phyloP scores from a whole-genome alignment of 805 yeast species.

The Starmerella kuoi region DNA sequence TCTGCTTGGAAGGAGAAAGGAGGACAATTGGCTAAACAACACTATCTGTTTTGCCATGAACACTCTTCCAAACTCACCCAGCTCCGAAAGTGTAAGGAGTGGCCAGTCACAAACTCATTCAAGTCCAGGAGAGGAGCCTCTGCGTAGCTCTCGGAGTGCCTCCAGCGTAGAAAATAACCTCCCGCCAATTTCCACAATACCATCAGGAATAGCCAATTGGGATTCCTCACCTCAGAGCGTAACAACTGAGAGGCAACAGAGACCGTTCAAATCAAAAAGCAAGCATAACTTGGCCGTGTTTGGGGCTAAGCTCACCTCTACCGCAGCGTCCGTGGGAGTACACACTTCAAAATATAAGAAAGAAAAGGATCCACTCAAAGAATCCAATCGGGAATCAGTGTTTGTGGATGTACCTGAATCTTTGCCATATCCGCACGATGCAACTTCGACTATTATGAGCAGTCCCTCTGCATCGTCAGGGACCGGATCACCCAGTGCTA shows the following conservation, averaged over 20 bases:
- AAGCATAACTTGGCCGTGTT: slow-evolving; percentile 21
- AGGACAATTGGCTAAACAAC: too few relatives aligned
- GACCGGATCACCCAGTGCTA: slow-evolving; percentile 14
- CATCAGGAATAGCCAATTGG: slow-evolving; percentile 1
- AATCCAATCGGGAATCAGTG: slow-evolving; percentile 11
- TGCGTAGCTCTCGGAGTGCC: too few relatives aligned
- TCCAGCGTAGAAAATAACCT: too few relatives aligned
- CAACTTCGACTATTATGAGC: not conserved
- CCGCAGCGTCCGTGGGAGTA: slow-evolving; percentile 28
- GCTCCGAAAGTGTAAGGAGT: not conserved
- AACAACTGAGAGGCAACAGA: slow-evolving; percentile 7
- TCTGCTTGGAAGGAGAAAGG: too few relatives aligned
- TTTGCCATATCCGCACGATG: slow-evolving; percentile 8
- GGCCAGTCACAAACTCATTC: not conserved
- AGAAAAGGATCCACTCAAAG: slow-evolving; percentile 10
- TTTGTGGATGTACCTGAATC: slow-evolving; percentile 11
- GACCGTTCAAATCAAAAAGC: slow-evolving; percentile 16
- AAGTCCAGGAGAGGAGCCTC: not conserved
- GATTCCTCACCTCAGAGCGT: slow-evolving; percentile 10
- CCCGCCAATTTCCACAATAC: slow-evolving; percentile 1
- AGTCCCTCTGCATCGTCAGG: not conserved
- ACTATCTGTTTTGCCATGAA: not conserved
- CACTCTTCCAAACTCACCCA: not conserved
- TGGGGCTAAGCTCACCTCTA: slow-evolving; percentile 23
- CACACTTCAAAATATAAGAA: slow-evolving; percentile 21